These are phyloP conservation scores for Metschnikowia koreensis DNA, from an alignment of 805 yeast species.

Conservation along the genomic window DNA sequence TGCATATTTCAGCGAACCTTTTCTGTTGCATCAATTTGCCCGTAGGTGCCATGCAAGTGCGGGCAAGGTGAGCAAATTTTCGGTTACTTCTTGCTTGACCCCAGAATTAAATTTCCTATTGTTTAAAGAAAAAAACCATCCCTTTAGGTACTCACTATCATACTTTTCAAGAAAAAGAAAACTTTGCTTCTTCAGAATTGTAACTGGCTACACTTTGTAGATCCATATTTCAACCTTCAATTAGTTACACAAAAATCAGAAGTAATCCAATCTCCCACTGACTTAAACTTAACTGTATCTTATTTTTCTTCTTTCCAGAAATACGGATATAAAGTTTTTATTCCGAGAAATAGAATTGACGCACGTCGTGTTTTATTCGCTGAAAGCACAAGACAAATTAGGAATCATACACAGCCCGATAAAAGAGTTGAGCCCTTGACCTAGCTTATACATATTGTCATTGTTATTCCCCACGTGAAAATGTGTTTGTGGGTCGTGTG, in stretches of 20 bases:
- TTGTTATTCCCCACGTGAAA: background rate
- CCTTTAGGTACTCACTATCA: too few species aligned
- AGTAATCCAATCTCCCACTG: too few species aligned
- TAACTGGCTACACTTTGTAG: too few species aligned
- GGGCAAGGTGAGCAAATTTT: background rate
- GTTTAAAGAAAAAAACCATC: background rate
- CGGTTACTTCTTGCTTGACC: background rate
- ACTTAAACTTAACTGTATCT: background rate
- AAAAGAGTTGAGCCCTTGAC: background rate
- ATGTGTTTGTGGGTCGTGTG: background rate
- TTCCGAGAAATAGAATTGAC: background rate
- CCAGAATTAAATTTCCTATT: background rate
- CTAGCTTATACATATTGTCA: background rate
- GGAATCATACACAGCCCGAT: background rate
- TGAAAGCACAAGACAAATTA: background rate
- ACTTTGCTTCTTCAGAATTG: too few species aligned
- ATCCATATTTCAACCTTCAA: too few species aligned
- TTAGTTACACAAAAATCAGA: too few species aligned
- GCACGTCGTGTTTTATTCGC: background rate
- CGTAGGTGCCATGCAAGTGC: background rate
- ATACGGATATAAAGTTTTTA: background rate
- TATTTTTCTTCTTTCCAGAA: background rate
- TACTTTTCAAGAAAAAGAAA: too few species aligned
- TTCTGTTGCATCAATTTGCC: background rate
- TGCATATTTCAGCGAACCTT: background rate